phyloP scores from a whole-genome alignment of 1,139 yeast genomes.

The Wickerhamiella infanticola region DNA sequence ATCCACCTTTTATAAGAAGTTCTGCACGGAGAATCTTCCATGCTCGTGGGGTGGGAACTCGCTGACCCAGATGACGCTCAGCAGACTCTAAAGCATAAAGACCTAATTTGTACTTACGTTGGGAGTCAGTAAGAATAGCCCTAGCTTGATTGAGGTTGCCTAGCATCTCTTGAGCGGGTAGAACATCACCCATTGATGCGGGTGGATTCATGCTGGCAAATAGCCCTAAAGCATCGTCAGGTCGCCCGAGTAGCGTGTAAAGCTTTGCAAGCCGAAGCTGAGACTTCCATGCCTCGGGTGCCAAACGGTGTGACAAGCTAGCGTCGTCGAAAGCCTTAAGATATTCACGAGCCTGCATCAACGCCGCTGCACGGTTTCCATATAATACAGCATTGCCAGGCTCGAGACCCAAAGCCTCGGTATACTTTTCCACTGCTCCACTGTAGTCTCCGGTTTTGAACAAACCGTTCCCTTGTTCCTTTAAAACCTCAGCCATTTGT shows the following conservation, averaged over 20 bases:
- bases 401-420: conserved; percentile 25
- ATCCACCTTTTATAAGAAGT: conserved; percentile 20
- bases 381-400: conserved; percentile 32
- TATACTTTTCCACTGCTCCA: conserved; percentile 24
- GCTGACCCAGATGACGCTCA: conserved; percentile 23
- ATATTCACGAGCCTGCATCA: conserved; percentile 43
- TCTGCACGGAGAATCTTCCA: conserved; percentile 26
- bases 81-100: conserved; percentile 26
- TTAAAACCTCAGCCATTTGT: conserved; percentile 9
- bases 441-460: conserved; percentile 26
- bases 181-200: conserved; percentile 19
- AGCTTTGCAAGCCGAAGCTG: conserved; percentile 25
- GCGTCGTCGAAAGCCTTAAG: conserved; percentile 41
- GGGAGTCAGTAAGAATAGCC: conserved; percentile 15
- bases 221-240: conserved; percentile 22
- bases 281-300: conserved; percentile 24
- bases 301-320: conserved; percentile 21
- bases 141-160: conserved; percentile 22
- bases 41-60: conserved; percentile 21
- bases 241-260: conserved; percentile 23
- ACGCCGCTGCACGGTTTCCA: conserved; percentile 76
- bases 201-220: conserved; percentile 16
- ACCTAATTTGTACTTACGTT: conserved; percentile 16
- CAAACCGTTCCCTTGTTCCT: conserved; percentile 23
- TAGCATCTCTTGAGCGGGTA: conserved; percentile 25